These are phyloP conservation scores for Biscogniauxia sp. DNA, from an alignment of 2,329 filamentous ascomycete genomes.

Conservation along the genomic window DNA sequence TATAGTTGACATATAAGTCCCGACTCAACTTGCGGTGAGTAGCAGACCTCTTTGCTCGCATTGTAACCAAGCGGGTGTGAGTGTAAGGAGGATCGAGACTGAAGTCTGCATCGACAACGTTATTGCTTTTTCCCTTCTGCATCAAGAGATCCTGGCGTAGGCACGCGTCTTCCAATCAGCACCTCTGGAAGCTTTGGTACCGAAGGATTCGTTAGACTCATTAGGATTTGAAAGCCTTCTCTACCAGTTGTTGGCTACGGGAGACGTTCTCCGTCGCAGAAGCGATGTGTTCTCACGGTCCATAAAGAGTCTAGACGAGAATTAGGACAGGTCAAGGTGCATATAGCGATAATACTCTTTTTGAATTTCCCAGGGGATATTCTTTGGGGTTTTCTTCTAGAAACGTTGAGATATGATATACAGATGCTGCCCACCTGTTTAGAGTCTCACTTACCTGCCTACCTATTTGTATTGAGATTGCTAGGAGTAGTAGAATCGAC, in stretches of 20 bases:
- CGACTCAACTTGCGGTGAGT: neutral
- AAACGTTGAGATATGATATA: neutral
- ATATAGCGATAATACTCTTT: neutral
- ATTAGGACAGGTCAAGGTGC: neutral
- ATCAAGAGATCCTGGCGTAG: neutral
- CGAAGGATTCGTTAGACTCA: neutral
- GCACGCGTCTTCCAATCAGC: neutral
- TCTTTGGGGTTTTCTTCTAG: neutral
- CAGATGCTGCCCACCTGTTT: neutral
- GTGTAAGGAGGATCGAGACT: neutral
- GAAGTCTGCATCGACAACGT: neutral
- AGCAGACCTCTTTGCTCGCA: neutral
- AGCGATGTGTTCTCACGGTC: neutral
- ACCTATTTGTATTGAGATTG: neutral
- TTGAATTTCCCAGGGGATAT: neutral
- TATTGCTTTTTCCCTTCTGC: neutral
- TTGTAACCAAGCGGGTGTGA: neutral
- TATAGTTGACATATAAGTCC: neutral
- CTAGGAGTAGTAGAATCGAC: neutral
- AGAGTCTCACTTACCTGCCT: neutral
- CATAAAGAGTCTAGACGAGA: neutral
- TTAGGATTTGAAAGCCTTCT: neutral
- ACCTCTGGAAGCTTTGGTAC: neutral
- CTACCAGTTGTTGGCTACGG: neutral
- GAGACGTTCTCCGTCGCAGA: neutral